Conservation (phyloP, 805 yeast species). For the Yueomyces sp. region DNA sequence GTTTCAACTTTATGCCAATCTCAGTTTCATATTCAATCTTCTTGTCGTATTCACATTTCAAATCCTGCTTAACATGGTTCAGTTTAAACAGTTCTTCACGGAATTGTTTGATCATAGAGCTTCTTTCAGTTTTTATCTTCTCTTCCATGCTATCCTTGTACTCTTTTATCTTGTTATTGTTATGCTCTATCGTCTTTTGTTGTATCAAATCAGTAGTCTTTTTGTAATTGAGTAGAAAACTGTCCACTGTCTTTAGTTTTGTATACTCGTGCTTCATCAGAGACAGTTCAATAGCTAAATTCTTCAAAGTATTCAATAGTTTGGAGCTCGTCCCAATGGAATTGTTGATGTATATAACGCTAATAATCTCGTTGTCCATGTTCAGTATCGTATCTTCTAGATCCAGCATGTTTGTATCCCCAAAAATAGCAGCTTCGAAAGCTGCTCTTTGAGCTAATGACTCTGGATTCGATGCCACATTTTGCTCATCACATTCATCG, state of each 20-base stretch:
- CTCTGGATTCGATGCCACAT: background rate
- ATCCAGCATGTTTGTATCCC: constrained; percentile 36
- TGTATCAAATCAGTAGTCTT: constrained; percentile 19
- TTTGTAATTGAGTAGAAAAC: constrained; percentile 39
- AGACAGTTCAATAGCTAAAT: constrained; percentile 41
- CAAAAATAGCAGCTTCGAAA: constrained; percentile 49
- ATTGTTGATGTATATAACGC: constrained; percentile 47
- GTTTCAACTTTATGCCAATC: constrained; percentile 11
- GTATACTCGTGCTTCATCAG: constrained; percentile 47
- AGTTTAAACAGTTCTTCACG: constrained; percentile 7
- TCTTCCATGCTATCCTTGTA: constrained; percentile 18
- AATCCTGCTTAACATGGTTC: constrained; percentile 1
- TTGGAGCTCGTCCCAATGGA: constrained; percentile 44
- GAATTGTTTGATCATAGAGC: constrained; percentile 9
- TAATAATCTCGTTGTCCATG: constrained; percentile 31
- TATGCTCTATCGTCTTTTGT: constrained; percentile 20
- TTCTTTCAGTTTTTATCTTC: constrained; percentile 14
- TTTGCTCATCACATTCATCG: background rate
- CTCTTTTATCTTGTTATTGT: constrained; percentile 17
- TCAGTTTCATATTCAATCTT: constrained; percentile 6
- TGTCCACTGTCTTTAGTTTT: constrained; percentile 39
- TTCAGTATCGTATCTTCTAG: constrained; percentile 41
- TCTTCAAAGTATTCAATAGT: constrained; percentile 41
- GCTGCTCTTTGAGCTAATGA: constrained; percentile 19
- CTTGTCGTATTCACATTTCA: constrained; percentile 1